Percentiles rank a stretch among this genome's conserved stretches.
Evolutionary conservation across 306 rosid species (phyloP).

Genomic region (Cicer cuneatum): DNA sequence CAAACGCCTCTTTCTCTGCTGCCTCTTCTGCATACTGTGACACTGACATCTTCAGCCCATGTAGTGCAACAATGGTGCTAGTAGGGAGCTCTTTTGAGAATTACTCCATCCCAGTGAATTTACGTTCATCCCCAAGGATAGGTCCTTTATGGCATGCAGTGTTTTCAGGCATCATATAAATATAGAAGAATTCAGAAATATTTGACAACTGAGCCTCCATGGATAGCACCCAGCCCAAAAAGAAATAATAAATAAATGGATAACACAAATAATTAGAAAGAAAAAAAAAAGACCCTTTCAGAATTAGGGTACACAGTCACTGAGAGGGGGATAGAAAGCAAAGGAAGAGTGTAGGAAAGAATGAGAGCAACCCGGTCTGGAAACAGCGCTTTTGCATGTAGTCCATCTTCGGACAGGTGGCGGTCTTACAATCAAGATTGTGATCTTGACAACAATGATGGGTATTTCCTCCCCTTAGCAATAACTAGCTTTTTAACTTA

Average conservation of each 20-base stretch:
- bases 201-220: not conserved
- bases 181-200: not conserved
- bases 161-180: not conserved
- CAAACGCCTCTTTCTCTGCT: not conserved
- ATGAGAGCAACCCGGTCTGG: not conserved
- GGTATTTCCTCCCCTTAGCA: not conserved
- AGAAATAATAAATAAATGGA: not conserved
- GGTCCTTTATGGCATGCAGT: not conserved
- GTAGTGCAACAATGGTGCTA: not conserved
- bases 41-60: not conserved
- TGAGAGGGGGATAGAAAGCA: not conserved
- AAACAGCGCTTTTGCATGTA: not conserved
- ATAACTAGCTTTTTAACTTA: not conserved
- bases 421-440: no score
- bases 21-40: not conserved
- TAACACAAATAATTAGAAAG: not conserved
- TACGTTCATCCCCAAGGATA: not conserved
- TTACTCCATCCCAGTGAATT: not conserved
- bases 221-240: not conserved
- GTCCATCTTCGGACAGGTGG: no score
- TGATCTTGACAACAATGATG: no score
- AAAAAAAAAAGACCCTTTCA: conserved; percentile 8
- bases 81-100: not conserved
- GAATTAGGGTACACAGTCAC: not conserved
- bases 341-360: not conserved